Evolutionary conservation across 176 grass and related monocot species (phyloP).

Genomic region (Aechmea fasciata): DNA sequence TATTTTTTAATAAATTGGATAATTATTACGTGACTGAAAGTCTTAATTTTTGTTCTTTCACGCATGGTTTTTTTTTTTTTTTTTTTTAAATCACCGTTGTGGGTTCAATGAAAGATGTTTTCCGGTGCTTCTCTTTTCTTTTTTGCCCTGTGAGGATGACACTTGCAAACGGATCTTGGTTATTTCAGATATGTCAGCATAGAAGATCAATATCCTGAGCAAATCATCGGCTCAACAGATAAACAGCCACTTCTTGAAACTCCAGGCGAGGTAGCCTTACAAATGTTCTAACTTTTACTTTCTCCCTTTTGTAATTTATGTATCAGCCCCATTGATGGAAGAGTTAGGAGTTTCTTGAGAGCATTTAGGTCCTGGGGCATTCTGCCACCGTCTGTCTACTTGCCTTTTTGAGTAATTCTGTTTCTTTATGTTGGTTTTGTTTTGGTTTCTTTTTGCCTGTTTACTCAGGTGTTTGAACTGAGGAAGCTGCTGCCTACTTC

Average conservation of each 20-base stretch:
- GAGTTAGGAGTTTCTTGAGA: background rate
- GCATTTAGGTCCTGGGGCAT: too few species aligned
- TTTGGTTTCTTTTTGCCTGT: slow-evolving; percentile 22
- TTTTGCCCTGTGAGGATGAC: background rate
- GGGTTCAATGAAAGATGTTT: too few species aligned
- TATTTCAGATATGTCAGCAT: slow-evolving; percentile 50
- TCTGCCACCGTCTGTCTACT: background rate
- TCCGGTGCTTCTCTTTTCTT: background rate
- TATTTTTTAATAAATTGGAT: background rate
- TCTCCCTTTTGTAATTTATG: background rate
- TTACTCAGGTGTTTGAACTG: slow-evolving; percentile 72
- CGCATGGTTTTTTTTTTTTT: background rate
- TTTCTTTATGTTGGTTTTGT: slow-evolving; percentile 10
- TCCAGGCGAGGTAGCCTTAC: slow-evolving; percentile 68
- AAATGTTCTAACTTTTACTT: background rate
- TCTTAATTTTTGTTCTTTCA: background rate
- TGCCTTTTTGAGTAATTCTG: background rate
- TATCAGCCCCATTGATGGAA: background rate
- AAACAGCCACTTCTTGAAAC: slow-evolving; percentile 90
- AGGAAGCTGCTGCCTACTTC: slow-evolving; percentile 93
- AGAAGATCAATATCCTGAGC: slow-evolving; percentile 41
- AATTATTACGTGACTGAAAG: background rate
- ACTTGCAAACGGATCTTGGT: background rate
- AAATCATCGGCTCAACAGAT: slow-evolving; percentile 66
- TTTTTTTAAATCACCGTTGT: background rate